Conservation (phyloP, 768 basidiomycete species). For the Auricularia cornea region DNA sequence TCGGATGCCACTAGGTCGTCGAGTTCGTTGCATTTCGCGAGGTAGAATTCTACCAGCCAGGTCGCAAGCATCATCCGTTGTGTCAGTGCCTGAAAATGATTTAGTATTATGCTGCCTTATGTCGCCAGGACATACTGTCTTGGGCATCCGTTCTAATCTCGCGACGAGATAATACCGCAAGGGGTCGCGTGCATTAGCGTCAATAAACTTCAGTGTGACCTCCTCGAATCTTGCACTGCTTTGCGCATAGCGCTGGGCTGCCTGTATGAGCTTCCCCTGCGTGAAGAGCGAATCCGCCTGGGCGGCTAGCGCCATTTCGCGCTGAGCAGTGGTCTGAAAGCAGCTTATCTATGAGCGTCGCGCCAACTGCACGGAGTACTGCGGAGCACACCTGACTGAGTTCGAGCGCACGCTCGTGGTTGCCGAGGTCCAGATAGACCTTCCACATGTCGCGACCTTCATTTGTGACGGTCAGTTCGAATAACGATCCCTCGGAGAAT, state of each 20-base stretch:
- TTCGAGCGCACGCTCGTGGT: conserved; percentile 68
- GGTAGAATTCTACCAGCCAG: conserved; percentile 96
- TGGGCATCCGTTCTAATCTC: conserved; percentile 75
- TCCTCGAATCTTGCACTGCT: conserved; percentile 86
- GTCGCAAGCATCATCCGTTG: conserved; percentile 97
- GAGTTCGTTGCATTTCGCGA: conserved; percentile 92
- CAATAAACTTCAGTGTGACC: conserved; percentile 82
- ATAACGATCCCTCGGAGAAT: conserved; percentile 80
- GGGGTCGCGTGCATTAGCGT: conserved; percentile 83
- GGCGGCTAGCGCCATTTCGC: conserved; percentile 72
- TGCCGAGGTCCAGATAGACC: conserved; percentile 70
- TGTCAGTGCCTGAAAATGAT: conserved; percentile 59
- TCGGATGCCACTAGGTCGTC: conserved; percentile 92
- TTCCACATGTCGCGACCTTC: conserved; percentile 96
- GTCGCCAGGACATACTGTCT: conserved; percentile 46
- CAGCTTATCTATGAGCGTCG: neutral
- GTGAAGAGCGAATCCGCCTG: conserved; percentile 78
- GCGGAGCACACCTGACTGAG: conserved; percentile 63
- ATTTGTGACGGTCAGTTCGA: conserved; percentile 76
- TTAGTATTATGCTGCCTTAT: neutral
- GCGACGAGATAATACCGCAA: conserved; percentile 84
- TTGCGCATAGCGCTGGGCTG: conserved; percentile 87
- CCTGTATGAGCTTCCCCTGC: conserved; percentile 76
- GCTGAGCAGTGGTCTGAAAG: conserved; percentile 71
- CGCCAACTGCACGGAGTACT: too few relatives aligned